Percentiles rank a stretch among this genome's conserved stretches.
These are phyloP conservation scores for Alternaria angustiovoidea DNA, from an alignment of 2,329 filamentous ascomycete species.

Conservation along the genomic window DNA sequence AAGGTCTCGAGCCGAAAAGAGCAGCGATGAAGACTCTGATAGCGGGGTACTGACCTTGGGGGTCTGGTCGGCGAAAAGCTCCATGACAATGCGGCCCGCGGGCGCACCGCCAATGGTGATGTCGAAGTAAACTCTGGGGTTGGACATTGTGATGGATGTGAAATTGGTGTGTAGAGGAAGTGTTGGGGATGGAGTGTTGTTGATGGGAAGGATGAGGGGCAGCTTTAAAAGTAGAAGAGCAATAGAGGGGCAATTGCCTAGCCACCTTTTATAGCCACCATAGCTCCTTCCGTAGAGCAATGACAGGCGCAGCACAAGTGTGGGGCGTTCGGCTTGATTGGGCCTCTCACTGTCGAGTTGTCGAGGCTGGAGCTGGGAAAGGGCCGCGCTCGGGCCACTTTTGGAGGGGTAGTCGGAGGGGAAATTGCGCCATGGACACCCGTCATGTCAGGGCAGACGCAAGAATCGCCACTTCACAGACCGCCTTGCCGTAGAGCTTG, in stretches of 20 bases:
- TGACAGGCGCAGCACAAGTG: slow-evolving; percentile 14
- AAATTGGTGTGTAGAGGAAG: slow-evolving; percentile 9
- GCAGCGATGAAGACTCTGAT: slow-evolving; percentile 21
- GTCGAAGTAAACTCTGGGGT: slow-evolving; percentile 89
- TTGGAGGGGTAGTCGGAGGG: slow-evolving; percentile 24
- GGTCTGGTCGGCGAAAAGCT: slow-evolving; percentile 71
- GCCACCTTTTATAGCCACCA: slow-evolving; percentile 20
- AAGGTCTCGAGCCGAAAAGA: background rate
- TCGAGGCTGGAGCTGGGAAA: slow-evolving; percentile 8
- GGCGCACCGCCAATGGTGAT: slow-evolving; percentile 77
- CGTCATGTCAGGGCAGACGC: slow-evolving; percentile 18
- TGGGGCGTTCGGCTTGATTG: slow-evolving; percentile 18
- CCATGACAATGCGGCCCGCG: slow-evolving; percentile 82
- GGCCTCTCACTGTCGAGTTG: slow-evolving; percentile 6
- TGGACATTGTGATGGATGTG: slow-evolving; percentile 37
- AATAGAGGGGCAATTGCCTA: slow-evolving; percentile 23
- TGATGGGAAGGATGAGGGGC: slow-evolving; percentile 24
- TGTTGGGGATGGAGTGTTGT: slow-evolving; percentile 24
- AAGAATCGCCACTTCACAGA: background rate
- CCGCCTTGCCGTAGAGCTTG: background rate
- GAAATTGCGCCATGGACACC: slow-evolving; percentile 11
- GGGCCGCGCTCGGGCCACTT: slow-evolving; percentile 16
- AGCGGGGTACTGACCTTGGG: slow-evolving; percentile 62
- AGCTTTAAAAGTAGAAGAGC: slow-evolving; percentile 20
- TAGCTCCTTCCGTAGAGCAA: slow-evolving; percentile 18